Evolutionary conservation across 164 flowering plant species (phyloP).

Genomic region (Protea cynaroides): DNA sequence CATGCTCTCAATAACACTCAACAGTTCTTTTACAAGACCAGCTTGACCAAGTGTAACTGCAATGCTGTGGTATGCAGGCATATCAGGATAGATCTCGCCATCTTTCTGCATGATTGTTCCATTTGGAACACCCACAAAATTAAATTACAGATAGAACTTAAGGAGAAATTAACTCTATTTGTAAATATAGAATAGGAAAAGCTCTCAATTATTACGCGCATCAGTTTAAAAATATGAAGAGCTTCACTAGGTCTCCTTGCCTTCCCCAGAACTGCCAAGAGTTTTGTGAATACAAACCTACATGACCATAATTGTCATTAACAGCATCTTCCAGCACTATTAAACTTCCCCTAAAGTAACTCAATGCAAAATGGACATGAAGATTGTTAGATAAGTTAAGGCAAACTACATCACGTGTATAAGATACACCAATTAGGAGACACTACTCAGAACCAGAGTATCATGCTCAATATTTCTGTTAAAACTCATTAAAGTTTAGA

Average conservation of each 20-base stretch:
- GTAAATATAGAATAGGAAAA: conserved; percentile 5
- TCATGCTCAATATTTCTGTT: background rate
- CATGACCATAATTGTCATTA: conserved; percentile 14
- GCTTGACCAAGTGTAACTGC: conserved; percentile 93
- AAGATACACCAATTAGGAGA: too few species aligned
- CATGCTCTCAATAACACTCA: conserved; percentile 68
- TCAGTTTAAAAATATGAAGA: conserved; percentile 57
- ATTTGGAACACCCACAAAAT: conserved; percentile 9
- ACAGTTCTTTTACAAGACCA: conserved; percentile 72
- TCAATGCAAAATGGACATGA: background rate
- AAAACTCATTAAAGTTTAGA: background rate
- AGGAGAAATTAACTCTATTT: background rate
- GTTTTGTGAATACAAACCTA: conserved; percentile 95
- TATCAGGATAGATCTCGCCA: conserved; percentile 73
- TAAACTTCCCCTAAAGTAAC: background rate
- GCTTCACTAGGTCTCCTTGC: conserved; percentile 87
- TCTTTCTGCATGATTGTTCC: conserved; percentile 48
- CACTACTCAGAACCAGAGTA: too few species aligned
- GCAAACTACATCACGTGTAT: background rate
- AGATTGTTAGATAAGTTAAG: background rate
- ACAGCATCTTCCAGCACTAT: background rate
- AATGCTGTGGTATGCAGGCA: conserved; percentile 80
- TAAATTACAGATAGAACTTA: background rate
- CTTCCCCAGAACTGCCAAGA: conserved; percentile 82
- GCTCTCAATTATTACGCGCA: conserved; percentile 53